These are phyloP conservation scores for Pestalotiopsis sp. DNA, from an alignment of 2,329 filamentous ascomycete genomes.

Conservation along the genomic window DNA sequence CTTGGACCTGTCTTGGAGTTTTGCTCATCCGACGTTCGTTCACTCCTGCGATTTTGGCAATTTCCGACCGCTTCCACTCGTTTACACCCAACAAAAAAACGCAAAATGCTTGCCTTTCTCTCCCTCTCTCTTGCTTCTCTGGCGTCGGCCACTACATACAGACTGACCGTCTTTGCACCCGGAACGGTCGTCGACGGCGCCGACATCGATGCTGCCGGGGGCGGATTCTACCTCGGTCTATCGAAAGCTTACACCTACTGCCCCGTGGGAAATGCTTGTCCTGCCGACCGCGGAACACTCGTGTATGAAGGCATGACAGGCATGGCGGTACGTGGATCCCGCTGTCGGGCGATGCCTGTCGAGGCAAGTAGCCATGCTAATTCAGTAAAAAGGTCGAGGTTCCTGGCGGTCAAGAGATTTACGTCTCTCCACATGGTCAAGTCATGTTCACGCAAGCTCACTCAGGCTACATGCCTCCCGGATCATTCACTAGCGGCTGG, in stretches of 20 bases:
- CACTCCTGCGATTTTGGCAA: neutral
- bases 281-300: conserved; percentile 26
- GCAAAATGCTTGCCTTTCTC: conserved; percentile 14
- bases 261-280: conserved; percentile 23
- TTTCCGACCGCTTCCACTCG: neutral
- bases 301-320: conserved; percentile 24
- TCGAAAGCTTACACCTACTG: conserved; percentile 29
- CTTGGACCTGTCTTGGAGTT: neutral
- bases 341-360: neutral
- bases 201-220: conserved; percentile 24
- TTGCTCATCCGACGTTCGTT: neutral
- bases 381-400: conserved; percentile 46
- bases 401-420: conserved; percentile 66
- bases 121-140: conserved; percentile 20
- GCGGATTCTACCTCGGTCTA: conserved; percentile 27
- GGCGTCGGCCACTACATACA: conserved; percentile 25
- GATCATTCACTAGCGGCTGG: conserved; percentile 55
- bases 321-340: conserved; percentile 26
- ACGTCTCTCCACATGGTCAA: conserved; percentile 55
- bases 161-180: conserved; percentile 29
- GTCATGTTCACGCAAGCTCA: conserved; percentile 61
- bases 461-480: conserved; percentile 52
- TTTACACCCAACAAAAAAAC: neutral
- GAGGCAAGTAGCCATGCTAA: neutral
- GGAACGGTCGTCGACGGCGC: conserved; percentile 23